These are phyloP conservation scores for Alliaria petiolata DNA, from an alignment of 345 rosid species.

Conservation along the genomic window DNA sequence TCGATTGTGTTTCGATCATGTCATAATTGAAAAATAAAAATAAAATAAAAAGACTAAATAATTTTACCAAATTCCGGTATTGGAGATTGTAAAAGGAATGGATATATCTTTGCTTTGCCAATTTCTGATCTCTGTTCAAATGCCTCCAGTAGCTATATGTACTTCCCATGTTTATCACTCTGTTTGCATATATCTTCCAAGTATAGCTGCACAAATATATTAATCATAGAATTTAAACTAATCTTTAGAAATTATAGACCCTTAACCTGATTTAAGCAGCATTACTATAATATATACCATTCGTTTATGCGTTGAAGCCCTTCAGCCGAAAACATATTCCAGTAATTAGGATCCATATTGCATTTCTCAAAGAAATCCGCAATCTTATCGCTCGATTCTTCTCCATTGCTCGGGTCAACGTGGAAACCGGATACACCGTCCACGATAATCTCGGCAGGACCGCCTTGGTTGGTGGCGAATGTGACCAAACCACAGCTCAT, in stretches of 20 bases:
- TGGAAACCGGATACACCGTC: conserved; percentile 84
- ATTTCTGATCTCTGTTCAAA: conserved; percentile 63
- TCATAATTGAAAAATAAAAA: not conserved
- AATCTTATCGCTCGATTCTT: conserved; percentile 65
- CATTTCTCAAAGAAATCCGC: conserved; percentile 75
- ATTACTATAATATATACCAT: too few relatives aligned
- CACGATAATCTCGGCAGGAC: conserved; percentile 79
- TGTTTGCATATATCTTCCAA: conserved; percentile 90
- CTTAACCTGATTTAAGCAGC: too few relatives aligned
- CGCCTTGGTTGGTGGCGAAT: conserved; percentile 78
- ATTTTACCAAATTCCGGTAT: conserved; percentile 50
- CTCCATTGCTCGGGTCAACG: conserved; percentile 65
- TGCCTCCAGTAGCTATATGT: conserved; percentile 70
- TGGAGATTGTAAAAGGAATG: conserved; percentile 75
- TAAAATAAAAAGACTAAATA: not conserved
- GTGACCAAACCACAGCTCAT: conserved; percentile 84
- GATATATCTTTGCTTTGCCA: conserved; percentile 86
- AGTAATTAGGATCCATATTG: conserved; percentile 40
- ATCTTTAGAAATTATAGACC: not conserved
- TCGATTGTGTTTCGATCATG: too few relatives aligned
- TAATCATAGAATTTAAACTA: not conserved
- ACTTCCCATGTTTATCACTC: conserved; percentile 67
- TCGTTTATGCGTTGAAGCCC: conserved; percentile 77
- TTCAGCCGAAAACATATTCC: conserved; percentile 51
- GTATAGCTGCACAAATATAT: conserved; percentile 65